Evolutionary conservation across 768 basidiomycete species (phyloP), one percentile per base, ranked within the genome.

Genomic region (Kwoniella dendrophila): DNA sequence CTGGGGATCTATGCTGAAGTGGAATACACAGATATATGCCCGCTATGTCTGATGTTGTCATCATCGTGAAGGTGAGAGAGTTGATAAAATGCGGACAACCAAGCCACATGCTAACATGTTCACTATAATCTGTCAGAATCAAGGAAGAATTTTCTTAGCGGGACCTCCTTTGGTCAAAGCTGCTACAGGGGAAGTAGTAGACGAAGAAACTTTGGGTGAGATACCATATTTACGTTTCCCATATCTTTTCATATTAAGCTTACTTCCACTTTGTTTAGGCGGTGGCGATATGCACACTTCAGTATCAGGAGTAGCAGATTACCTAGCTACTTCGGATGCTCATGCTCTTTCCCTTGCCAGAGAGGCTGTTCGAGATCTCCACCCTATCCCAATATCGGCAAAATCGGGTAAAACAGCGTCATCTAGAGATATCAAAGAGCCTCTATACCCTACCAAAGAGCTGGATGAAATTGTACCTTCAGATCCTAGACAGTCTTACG

Each of bases 81-180:
- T 34, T 53, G 33, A 30, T 16, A 20, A 14, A 36, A 14, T 33
- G 26, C 56, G 53, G 61, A 11, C 22, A 33, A 7, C 18, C 10
- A 29, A 45, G 6, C 24, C 32, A 3, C 22, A 8, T 43, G 36
- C 27, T 11, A 22, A 26, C 8, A 10, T 33, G 24, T n/a, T n/a
- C n/a, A n/a, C n/a, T n/a, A n/a, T n/a, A n/a, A n/a, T n/a, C n/a
- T n/a, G 4, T 12, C 86, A 87, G 62, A 89, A 93, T 62, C 92
- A 95, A 80, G 93, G 93, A 0, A 88, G 85, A 18, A 96, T 97
- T 67, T 96, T 96, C 82, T 84, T 97, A 18, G 93, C 93, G 14
- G 93, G 93, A 0, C 94, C 94, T 11, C 93, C 93, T 8, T 83
- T 97, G 11, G 93, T 97, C 56, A 93, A 92, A 75, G 93, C 93